Base-by-base conservation (phyloP, 352 stramenopile species). In the Pythium chondricola region DNA sequence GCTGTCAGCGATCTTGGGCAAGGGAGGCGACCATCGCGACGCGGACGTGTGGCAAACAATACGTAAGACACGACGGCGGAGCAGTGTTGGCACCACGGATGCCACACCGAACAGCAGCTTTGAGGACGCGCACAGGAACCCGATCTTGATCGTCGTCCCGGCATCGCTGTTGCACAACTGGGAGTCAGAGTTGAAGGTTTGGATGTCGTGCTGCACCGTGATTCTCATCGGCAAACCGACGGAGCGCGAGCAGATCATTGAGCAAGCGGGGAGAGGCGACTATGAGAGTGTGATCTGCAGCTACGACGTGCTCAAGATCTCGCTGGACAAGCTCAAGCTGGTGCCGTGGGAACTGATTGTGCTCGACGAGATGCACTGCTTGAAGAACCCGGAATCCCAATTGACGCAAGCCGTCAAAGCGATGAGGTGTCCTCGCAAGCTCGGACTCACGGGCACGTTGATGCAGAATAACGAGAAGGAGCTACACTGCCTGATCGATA, bases 81-180 rank as follows among this genome's bases (percentile, higher is more conserved):
- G 30, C 22, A 36, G 54, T 58, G 17, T 69, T 52, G 22, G 45
- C 14, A 95, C 43, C 29, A 16, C 48, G 14, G 52, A 40, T 13
- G 52, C 40, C 7, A 30, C 53, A 5, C 63, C 97, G 2, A 98
- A 97, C 52, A 88, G 98, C 65, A 94, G 87, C 21, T 78, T 61
- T 24, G 70, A 74, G 13, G 63, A 48, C 35, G 74, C 91, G 61
- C 65, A 59, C 40, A 40, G 24, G 47, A 62, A 52, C 9, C 97
- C 97, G 32, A 95, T 99, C 62, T 74, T 99, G 26, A 94, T 99
- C 43, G 83, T 99, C 30, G 96, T 99, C 6, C 97, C 97, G 21
- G 98, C 96, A 27, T 98, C 86, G 11, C 92, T 97, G 52, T 83
- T 99, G 14, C 84, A 99, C 39, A 99, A 99, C 58, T 99, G 97